A percentile compares a stretch with the other conserved stretches of the same genome.
Conservation (phyloP, 2,329 filamentous ascomycete genomes). For the Fusarium illudens region DNA sequence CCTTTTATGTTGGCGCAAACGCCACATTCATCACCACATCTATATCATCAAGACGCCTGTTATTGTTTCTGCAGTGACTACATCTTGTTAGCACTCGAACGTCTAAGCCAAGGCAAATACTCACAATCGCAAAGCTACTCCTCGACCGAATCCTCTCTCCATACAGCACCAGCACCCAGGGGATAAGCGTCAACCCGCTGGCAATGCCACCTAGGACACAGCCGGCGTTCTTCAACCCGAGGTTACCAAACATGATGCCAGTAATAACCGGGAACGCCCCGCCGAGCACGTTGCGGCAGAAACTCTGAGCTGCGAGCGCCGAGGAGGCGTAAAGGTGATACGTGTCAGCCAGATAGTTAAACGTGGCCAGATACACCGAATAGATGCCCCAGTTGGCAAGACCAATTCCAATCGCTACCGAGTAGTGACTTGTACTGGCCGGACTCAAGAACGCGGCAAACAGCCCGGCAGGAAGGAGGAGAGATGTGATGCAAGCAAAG, state of each 20-base stretch:
- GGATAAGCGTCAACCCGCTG: constrained; percentile 75
- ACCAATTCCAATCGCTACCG: constrained; percentile 65
- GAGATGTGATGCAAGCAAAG: constrained; percentile 79
- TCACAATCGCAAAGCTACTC: constrained; percentile 77
- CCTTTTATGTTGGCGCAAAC: not conserved
- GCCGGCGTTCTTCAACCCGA: constrained; percentile 76
- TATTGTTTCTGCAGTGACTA: constrained; percentile 36
- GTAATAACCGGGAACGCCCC: constrained; percentile 84
- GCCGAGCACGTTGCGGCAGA: constrained; percentile 84
- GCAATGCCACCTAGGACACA: constrained; percentile 80
- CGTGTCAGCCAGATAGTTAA: constrained; percentile 91
- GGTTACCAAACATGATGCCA: constrained; percentile 72
- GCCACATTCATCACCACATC: not conserved
- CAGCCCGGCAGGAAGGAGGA: constrained; percentile 79
- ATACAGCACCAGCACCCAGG: constrained; percentile 84
- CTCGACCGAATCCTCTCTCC: constrained; percentile 78
- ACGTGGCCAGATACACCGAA: constrained; percentile 84
- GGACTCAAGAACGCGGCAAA: constrained; percentile 58
- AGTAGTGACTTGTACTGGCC: constrained; percentile 37
- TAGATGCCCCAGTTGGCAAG: constrained; percentile 88
- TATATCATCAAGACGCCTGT: not conserved
- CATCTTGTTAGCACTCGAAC: not conserved
- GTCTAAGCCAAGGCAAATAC: constrained; percentile 20
- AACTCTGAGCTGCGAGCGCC: constrained; percentile 85
- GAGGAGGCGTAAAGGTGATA: constrained; percentile 88